Evolutionary conservation across 2,329 filamentous ascomycete genomes (phyloP), one percentile per base, ranked within the genome.

Genomic region (Epichloe elymi): DNA sequence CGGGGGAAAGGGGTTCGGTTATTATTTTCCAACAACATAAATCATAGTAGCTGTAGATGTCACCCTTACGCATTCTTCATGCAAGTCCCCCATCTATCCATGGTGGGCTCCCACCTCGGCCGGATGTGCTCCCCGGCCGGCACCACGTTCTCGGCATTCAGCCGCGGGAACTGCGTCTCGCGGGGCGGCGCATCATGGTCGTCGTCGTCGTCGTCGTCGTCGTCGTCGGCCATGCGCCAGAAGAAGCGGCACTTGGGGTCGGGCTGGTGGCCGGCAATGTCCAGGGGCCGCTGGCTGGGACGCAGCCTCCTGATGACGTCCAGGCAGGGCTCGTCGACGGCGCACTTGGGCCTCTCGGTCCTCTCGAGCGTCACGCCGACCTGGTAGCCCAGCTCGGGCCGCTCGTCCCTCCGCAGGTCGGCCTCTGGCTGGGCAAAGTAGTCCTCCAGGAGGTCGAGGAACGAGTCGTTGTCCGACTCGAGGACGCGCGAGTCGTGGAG

Each of bases 201-300:
- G 0, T 10, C 26, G 8, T 30, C 26, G 7, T 26, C 26, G 7
- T 26, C 26, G 23, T 26, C 23, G 23, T 26, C 26, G 26, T 26
- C 26, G 26, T 10, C 26, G 26, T 30, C 26, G 3, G 26, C 72
- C 74, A 82, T 79, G 54, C 74, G 67, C 78, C 78, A 82, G 63
- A 82, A 82, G 69, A 82, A 82, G 42, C 78, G 71, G 58, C 77
- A 80, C 64, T 82, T 82, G 39, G 78, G 78, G 52, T 82, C 78
- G 0, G 78, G 78, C 30, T 68, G 60, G 60, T 81, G 78, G 6
- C 62, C 75, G n/a, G 64, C 57, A 56, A 82, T 75, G 58, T 82
- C 78, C 8, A 81, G 70, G 70, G 78, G 78, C 39, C 78, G 66
- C 68, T 82, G 75, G 2, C 66, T 67, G 2, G 76, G 76, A 2